These are phyloP conservation scores for Paracoccidioides lutzii DNA, from an alignment of 2,329 filamentous ascomycete genomes.

Conservation along the genomic window DNA sequence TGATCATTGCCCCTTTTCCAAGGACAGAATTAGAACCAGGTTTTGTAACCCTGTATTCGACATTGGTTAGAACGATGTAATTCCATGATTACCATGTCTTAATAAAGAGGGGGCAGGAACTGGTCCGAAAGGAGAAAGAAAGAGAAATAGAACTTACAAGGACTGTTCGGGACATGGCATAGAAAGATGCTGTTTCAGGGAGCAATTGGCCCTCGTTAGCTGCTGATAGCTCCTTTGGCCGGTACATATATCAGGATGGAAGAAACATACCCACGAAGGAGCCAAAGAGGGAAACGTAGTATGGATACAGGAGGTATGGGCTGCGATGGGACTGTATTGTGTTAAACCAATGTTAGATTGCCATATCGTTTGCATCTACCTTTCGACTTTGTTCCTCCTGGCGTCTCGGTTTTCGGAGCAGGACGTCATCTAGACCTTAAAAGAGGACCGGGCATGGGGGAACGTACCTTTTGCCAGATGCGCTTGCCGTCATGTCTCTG, in stretches of 20 bases:
- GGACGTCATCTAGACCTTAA: background rate
- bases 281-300: constrained; percentile 41
- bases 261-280: constrained; percentile 35
- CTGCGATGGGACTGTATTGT: constrained; percentile 39
- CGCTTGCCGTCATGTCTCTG: constrained; percentile 53
- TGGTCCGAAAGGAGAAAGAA: background rate
- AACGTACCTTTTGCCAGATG: constrained; percentile 54
- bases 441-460: background rate
- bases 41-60: constrained; percentile 47
- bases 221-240: background rate
- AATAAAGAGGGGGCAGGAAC: no score
- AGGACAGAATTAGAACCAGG: constrained; percentile 37
- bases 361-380: background rate
- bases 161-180: constrained; percentile 33
- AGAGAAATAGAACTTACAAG: constrained; percentile 23
- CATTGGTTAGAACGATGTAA: constrained; percentile 10
- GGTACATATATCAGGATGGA: background rate
- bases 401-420: no score
- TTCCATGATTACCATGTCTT: no score
- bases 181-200: constrained; percentile 23
- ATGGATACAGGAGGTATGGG: constrained; percentile 47
- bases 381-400: background rate
- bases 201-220: background rate
- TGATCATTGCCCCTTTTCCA: background rate
- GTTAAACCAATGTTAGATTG: constrained; percentile 1